phyloP scores from a whole-genome alignment of 495 filamentous ascomycete species.

The Margaritispora aquatica region DNA sequence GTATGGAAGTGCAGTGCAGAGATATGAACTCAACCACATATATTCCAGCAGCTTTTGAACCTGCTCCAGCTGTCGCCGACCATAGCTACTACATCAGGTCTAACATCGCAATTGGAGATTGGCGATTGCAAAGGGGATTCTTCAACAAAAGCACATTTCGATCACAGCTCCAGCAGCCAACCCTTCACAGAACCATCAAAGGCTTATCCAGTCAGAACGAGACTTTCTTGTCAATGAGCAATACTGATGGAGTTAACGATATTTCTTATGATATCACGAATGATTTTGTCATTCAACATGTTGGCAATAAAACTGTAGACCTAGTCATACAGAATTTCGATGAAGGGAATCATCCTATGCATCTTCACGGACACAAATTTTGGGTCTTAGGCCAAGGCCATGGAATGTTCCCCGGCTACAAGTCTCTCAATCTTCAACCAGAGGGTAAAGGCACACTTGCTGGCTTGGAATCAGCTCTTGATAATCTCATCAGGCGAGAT shows the following conservation, averaged over 20 bases:
- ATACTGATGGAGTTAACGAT: constrained; percentile 42
- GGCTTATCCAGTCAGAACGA: constrained; percentile 42
- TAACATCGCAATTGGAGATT: constrained; percentile 50
- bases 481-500: constrained; percentile 52
- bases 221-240: constrained; percentile 33
- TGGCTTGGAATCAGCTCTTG: constrained; percentile 9
- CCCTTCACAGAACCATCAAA: constrained; percentile 36
- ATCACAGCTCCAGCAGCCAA: constrained; percentile 34
- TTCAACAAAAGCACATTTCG: constrained; percentile 50
- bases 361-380: constrained; percentile 59
- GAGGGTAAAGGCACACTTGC: constrained; percentile 15
- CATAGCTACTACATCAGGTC: constrained; percentile 42
- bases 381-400: constrained; percentile 49
- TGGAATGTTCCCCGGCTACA: constrained; percentile 43
- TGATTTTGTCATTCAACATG: constrained; percentile 37
- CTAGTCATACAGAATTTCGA: constrained; percentile 61
- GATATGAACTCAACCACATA: constrained; percentile 38
- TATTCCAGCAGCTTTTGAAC: constrained; percentile 30
- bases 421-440: constrained; percentile 7
- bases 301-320: constrained; percentile 44
- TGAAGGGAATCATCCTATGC: constrained; percentile 56
- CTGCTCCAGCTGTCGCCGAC: constrained; percentile 35
- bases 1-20: constrained; percentile 34
- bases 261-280: constrained; percentile 41
- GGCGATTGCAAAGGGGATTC: constrained; percentile 46